phyloP scores from a whole-genome alignment of 2,329 filamentous ascomycete species.

The Alternaria metachromatica region DNA sequence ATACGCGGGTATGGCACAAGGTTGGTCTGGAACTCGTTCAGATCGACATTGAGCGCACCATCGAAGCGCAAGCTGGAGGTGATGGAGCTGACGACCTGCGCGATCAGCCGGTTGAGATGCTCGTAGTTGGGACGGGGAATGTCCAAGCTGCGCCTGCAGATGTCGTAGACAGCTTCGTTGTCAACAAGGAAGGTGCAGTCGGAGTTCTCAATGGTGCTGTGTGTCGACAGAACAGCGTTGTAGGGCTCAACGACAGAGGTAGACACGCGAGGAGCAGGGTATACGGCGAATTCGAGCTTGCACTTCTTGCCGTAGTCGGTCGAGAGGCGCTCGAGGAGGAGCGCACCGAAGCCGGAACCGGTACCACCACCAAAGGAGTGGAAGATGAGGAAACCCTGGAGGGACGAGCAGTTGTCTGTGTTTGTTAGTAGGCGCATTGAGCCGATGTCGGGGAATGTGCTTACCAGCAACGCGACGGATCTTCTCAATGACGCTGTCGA shows the following conservation, averaged over 20 bases:
- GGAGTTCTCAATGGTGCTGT: conserved; percentile 79
- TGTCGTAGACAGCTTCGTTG: conserved; percentile 78
- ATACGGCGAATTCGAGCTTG: conserved; percentile 77
- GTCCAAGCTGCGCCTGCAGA: conserved; percentile 74
- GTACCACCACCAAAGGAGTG: conserved; percentile 78
- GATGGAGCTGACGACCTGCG: conserved; percentile 77
- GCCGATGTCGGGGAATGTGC: conserved; percentile 24
- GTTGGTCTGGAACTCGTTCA: conserved; percentile 82
- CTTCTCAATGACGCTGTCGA: conserved; percentile 72
- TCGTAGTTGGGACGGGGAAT: conserved; percentile 73
- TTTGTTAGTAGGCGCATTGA: conserved; percentile 19
- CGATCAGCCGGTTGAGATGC: conserved; percentile 75
- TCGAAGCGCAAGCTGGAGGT: conserved; percentile 76
- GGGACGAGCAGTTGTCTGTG: conserved; percentile 73
- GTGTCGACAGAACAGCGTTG: conserved; percentile 75
- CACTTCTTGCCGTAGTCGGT: conserved; percentile 78
- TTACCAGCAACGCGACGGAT: conserved; percentile 72
- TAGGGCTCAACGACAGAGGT: conserved; percentile 77
- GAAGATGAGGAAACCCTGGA: conserved; percentile 77
- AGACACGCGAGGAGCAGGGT: conserved; percentile 73
- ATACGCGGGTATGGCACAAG: conserved; percentile 76
- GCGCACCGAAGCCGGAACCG: conserved; percentile 74
- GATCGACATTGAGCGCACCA: conserved; percentile 74
- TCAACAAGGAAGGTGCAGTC: conserved; percentile 80
- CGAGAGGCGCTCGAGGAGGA: conserved; percentile 74